A percentile compares a stretch with the other conserved stretches of the same genome.
Evolutionary conservation across 768 basidiomycete species (phyloP).

Genomic region (Podaxis rugospora): DNA sequence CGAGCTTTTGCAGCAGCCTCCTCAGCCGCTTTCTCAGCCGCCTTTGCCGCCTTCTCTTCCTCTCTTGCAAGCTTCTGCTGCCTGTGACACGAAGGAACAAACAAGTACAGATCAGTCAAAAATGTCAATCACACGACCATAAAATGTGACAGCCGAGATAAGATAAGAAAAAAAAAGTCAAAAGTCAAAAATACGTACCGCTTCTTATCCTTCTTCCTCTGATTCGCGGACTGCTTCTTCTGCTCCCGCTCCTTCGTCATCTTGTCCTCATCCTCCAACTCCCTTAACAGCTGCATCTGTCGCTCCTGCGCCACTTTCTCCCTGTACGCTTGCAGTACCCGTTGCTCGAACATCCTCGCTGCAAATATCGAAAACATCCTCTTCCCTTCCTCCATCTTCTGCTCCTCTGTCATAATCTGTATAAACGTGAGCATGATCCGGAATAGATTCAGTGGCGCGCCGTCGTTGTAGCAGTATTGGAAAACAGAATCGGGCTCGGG

Average conservation of each 20-base stretch:
- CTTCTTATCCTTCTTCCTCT: conserved; percentile 98
- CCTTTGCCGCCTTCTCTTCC: conserved; percentile 78
- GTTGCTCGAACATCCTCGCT: conserved; percentile 98
- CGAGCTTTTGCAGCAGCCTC: conserved; percentile 76
- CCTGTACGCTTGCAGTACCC: conserved; percentile 93
- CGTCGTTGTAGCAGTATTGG: neutral
- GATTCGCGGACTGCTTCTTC: conserved; percentile 93
- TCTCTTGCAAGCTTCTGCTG: conserved; percentile 92
- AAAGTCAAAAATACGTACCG: conserved; percentile 42
- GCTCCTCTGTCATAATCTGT: conserved; percentile 86
- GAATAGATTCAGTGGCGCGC: neutral
- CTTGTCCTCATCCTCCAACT: conserved; percentile 95
- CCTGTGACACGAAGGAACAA: conserved; percentile 37
- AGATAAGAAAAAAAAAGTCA: conserved; percentile 8
- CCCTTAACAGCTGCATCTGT: conserved; percentile 87
- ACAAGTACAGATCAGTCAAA: neutral
- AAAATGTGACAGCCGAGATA: too few relatives aligned
- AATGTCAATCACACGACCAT: conserved; percentile 6
- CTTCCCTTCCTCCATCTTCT: conserved; percentile 99
- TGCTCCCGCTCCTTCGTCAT: conserved; percentile 80
- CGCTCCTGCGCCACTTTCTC: conserved; percentile 96
- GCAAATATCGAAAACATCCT: conserved; percentile 99
- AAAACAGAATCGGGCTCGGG: neutral
- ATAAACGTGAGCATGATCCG: conserved; percentile 8
- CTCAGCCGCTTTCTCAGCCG: conserved; percentile 84